Percentiles rank a stretch among this genome's conserved stretches.
Evolutionary conservation across 2,329 filamentous ascomycete genomes (phyloP).

Genomic region (Epichloe elymi): DNA sequence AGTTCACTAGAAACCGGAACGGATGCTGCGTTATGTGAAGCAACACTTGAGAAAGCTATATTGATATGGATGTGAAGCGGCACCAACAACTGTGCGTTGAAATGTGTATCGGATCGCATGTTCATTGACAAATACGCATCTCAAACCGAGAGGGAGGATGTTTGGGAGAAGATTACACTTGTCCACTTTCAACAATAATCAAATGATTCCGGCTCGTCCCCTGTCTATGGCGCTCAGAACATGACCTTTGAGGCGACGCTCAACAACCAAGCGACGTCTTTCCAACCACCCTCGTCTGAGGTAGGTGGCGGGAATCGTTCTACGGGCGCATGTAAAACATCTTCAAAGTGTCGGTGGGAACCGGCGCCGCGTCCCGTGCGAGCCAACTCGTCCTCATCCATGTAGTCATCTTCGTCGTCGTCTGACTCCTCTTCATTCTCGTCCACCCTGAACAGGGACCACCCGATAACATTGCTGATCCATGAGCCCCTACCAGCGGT

Average conservation of each 20-base stretch:
- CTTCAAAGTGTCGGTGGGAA: constrained; percentile 26
- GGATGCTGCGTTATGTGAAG: too few species aligned
- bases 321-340: constrained; percentile 26
- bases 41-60: too few species aligned
- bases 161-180: too few species aligned
- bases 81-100: too few species aligned
- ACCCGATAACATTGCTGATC: constrained; percentile 45
- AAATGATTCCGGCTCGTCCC: too few species aligned
- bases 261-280: constrained; percentile 55
- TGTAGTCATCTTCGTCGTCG: constrained; percentile 24
- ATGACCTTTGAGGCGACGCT: constrained; percentile 51
- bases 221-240: constrained; percentile 24
- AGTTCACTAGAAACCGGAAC: too few species aligned
- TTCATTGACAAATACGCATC: too few species aligned
- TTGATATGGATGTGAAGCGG: too few species aligned
- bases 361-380: constrained; percentile 18
- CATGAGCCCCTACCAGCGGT: constrained; percentile 41
- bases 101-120: too few species aligned
- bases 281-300: constrained; percentile 47
- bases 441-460: constrained; percentile 49
- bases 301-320: constrained; percentile 35
- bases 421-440: constrained; percentile 42
- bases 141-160: too few species aligned
- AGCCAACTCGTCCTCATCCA: constrained; percentile 13
- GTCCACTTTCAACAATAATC: too few species aligned